Evolutionary conservation across 805 yeast genomes (phyloP).

Genomic region (Kazachstania viticola): DNA sequence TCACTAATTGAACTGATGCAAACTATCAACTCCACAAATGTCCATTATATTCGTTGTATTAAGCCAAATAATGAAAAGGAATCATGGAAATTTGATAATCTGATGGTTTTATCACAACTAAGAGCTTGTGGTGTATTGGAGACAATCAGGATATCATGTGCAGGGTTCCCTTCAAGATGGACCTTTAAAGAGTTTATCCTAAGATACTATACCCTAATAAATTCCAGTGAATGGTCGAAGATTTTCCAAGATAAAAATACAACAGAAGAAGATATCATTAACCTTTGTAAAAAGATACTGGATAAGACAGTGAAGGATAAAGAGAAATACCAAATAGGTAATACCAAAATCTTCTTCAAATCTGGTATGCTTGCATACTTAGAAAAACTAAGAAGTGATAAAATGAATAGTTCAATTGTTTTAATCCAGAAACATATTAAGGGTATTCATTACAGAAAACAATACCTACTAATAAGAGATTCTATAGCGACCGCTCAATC

Average conservation of each 20-base stretch:
- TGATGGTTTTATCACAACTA: constrained; percentile 89
- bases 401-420: constrained; percentile 66
- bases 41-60: constrained; percentile 92
- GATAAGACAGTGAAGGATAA: constrained; percentile 51
- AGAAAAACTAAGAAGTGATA: constrained; percentile 75
- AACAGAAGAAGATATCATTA: constrained; percentile 44
- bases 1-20: constrained; percentile 87
- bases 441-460: constrained; percentile 48
- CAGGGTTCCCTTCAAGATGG: constrained; percentile 96
- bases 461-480: constrained; percentile 41
- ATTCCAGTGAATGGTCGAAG: constrained; percentile 55
- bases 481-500: constrained; percentile 51
- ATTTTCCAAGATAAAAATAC: constrained; percentile 39
- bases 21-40: constrained; percentile 89
- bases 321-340: constrained; percentile 76
- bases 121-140: constrained; percentile 98
- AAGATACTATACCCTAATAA: constrained; percentile 74
- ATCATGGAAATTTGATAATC: constrained; percentile 92
- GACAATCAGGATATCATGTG: constrained; percentile 91
- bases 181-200: constrained; percentile 86
- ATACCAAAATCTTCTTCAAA: constrained; percentile 86
- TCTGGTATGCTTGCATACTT: constrained; percentile 92
- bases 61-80: constrained; percentile 90
- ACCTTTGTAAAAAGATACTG: constrained; percentile 59
- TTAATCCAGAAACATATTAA: constrained; percentile 77